phyloP scores from a whole-genome alignment of 1,139 yeast genomes.

The Candida anutae region DNA sequence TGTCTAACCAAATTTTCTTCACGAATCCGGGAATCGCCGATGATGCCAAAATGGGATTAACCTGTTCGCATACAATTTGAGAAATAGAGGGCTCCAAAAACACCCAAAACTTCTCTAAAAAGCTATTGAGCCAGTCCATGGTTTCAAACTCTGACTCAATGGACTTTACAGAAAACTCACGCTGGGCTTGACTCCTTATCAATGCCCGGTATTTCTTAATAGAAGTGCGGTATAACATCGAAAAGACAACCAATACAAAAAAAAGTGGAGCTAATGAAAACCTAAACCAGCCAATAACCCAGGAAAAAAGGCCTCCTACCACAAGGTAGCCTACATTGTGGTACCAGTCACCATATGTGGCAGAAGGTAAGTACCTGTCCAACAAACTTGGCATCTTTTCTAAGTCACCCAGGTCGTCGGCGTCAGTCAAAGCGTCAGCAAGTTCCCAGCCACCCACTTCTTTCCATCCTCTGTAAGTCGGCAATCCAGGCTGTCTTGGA shows the following conservation, averaged over 20 bases:
- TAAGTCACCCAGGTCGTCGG: constrained; percentile 65
- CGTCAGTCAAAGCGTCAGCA: constrained; percentile 53
- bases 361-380: constrained; percentile 64
- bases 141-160: constrained; percentile 88
- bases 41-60: constrained; percentile 70
- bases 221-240: constrained; percentile 74
- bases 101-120: constrained; percentile 86
- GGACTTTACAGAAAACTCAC: constrained; percentile 72
- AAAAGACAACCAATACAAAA: constrained; percentile 51
- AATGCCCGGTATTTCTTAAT: constrained; percentile 68
- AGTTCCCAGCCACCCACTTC: constrained; percentile 86
- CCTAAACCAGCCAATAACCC: constrained; percentile 70
- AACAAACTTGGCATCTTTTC: constrained; percentile 60
- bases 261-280: constrained; percentile 79
- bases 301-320: constrained; percentile 61
- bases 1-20: constrained; percentile 75
- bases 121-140: constrained; percentile 89
- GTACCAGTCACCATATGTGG: constrained; percentile 89
- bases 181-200: constrained; percentile 73
- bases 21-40: constrained; percentile 78
- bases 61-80: constrained; percentile 78
- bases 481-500: constrained; percentile 49
- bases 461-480: constrained; percentile 84
- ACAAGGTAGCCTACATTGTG: constrained; percentile 71
- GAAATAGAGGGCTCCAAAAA: constrained; percentile 86